phyloP scores from a whole-genome alignment of 2,329 filamentous ascomycete species.

The Beauveria scarabaeidicola region DNA sequence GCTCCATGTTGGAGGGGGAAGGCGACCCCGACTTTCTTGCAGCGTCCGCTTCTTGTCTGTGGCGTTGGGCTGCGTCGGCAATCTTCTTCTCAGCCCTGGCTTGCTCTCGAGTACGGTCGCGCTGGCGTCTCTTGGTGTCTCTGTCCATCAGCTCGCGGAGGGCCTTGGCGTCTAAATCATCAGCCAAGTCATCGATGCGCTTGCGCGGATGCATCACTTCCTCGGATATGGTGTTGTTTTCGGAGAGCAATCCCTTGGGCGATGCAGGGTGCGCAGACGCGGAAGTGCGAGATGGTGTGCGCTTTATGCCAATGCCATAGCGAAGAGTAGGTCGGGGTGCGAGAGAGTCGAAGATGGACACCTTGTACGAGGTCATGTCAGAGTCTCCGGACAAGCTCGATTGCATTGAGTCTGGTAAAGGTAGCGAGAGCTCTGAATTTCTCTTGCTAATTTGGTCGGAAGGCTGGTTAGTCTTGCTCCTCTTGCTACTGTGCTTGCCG shows the following conservation, averaged over 20 bases:
- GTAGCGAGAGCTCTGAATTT: conserved; percentile 66
- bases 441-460: conserved; percentile 50
- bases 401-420: conserved; percentile 63
- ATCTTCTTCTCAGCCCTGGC: conserved; percentile 59
- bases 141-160: conserved; percentile 84
- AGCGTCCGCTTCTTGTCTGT: conserved; percentile 49
- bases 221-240: conserved; percentile 49
- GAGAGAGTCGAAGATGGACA: conserved; percentile 73
- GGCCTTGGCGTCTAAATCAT: conserved; percentile 76
- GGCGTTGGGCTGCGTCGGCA: conserved; percentile 58
- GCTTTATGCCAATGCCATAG: conserved; percentile 58
- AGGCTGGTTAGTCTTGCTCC: conserved; percentile 46
- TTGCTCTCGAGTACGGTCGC: conserved; percentile 59
- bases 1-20: conserved; percentile 48
- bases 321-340: conserved; percentile 78
- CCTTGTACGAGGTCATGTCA: conserved; percentile 64
- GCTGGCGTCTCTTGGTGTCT: conserved; percentile 71
- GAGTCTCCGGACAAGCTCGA: conserved; percentile 69
- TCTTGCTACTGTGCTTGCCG: conserved; percentile 56
- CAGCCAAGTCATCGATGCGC: conserved; percentile 63
- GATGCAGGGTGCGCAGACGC: conserved; percentile 41
- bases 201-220: conserved; percentile 53
- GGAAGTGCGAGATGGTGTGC: conserved; percentile 37
- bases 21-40: conserved; percentile 42
- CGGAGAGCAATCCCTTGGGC: conserved; percentile 42